phyloP scores from a whole-genome alignment of 257 asterid genomes.

The Gentiana straminea region DNA sequence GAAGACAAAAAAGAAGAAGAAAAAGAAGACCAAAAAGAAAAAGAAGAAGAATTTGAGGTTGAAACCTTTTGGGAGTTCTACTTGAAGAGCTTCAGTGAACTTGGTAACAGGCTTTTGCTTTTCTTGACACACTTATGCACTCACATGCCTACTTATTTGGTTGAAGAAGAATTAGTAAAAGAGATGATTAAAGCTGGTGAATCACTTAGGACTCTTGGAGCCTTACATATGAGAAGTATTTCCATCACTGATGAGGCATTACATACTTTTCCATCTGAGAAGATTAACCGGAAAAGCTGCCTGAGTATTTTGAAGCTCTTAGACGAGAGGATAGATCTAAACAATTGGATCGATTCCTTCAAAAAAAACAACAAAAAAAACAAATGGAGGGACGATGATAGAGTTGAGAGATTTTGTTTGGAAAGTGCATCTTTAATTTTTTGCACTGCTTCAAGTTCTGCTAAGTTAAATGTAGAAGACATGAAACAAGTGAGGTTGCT shows the following conservation, averaged over 20 bases:
- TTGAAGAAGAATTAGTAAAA: constrained; percentile 20
- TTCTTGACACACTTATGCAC: constrained; percentile 35
- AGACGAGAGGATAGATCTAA: constrained; percentile 13
- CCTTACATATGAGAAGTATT: constrained; percentile 1
- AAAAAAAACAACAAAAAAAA: too few relatives aligned
- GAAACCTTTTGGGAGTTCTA: constrained; percentile 49
- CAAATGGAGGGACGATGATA: background rate
- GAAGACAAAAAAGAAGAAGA: constrained; percentile 3
- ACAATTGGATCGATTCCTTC: background rate
- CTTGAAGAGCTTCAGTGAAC: constrained; percentile 12
- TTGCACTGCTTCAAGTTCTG: constrained; percentile 60
- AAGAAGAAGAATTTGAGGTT: background rate
- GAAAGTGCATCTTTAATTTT: constrained; percentile 36
- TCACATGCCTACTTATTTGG: constrained; percentile 48
- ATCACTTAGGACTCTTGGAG: constrained; percentile 20
- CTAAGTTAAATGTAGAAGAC: constrained; percentile 24
- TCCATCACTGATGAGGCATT: too few relatives aligned
- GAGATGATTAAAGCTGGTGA: constrained; percentile 24
- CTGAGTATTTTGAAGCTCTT: constrained; percentile 23
- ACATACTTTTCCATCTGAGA: constrained; percentile 5
- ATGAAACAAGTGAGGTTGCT: constrained; percentile 30
- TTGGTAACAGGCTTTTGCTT: constrained; percentile 12
- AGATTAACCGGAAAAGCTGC: constrained; percentile 20
- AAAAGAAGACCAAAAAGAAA: background rate
- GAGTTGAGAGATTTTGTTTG: constrained; percentile 26